These are phyloP conservation scores for Fusarium tuaranense DNA, from an alignment of 2,329 filamentous ascomycete genomes.

Conservation along the genomic window DNA sequence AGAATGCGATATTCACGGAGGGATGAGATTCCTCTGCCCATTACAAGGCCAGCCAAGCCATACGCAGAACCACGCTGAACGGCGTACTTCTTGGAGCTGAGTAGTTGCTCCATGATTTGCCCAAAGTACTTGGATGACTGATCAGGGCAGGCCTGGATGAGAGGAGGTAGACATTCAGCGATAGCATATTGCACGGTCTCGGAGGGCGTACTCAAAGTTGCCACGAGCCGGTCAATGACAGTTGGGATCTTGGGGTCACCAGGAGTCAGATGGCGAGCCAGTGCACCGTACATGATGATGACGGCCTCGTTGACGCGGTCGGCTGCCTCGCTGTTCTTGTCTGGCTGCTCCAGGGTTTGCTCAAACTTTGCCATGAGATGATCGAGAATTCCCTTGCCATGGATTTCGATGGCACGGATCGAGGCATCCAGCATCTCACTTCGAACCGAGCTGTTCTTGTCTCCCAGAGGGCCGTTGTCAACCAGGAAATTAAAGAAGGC, in stretches of 20 bases:
- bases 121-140: conserved; percentile 85
- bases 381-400: conserved; percentile 86
- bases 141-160: conserved; percentile 84
- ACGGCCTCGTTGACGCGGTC: conserved; percentile 97
- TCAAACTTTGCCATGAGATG: conserved; percentile 94
- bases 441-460: conserved; percentile 81
- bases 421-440: conserved; percentile 94
- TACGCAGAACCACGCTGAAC: conserved; percentile 93
- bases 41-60: conserved; percentile 89
- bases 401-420: conserved; percentile 80
- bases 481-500: conserved; percentile 88
- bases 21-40: conserved; percentile 85
- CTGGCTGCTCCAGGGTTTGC: conserved; percentile 84
- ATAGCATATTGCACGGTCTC: conserved; percentile 98
- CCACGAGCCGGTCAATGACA: conserved; percentile 87
- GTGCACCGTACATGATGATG: conserved; percentile 94
- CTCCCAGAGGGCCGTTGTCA: conserved; percentile 86
- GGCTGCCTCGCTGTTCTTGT: conserved; percentile 82
- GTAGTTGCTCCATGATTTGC: conserved; percentile 82
- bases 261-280: conserved; percentile 85
- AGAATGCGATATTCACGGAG: conserved; percentile 89
- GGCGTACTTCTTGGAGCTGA: conserved; percentile 92
- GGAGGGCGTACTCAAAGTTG: conserved; percentile 91
- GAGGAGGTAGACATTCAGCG: conserved; percentile 89
- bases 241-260: conserved; percentile 90